Conservation (phyloP, 108 stramenopile genomes). For the Seminavis robusta region DNA sequence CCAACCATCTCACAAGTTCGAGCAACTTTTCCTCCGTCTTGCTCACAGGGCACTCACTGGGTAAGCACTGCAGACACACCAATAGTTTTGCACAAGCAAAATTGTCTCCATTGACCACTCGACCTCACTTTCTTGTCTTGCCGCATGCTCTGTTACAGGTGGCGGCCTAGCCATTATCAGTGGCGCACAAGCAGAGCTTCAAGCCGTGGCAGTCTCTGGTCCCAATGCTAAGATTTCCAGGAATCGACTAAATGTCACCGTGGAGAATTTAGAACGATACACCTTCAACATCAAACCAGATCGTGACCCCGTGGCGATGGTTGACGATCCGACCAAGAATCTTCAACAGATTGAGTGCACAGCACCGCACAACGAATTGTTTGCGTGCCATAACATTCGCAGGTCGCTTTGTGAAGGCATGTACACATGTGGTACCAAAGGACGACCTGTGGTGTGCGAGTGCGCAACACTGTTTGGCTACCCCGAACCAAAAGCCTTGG, state of each 20-base stretch:
- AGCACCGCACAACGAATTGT: slow-evolving; percentile 31
- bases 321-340: slow-evolving; percentile 56
- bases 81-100: not conserved
- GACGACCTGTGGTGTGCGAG: slow-evolving; percentile 54
- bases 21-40: not conserved
- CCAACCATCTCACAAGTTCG: slow-evolving; percentile 3
- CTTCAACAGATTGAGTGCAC: slow-evolving; percentile 67
- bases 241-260: slow-evolving; percentile 43
- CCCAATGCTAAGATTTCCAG: slow-evolving; percentile 63
- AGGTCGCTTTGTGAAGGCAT: slow-evolving; percentile 63
- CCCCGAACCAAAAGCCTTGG: slow-evolving; percentile 27
- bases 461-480: slow-evolving; percentile 39
- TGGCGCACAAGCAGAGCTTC: slow-evolving; percentile 66
- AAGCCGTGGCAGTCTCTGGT: slow-evolving; percentile 69
- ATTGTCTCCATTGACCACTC: not conserved
- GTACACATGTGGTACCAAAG: slow-evolving; percentile 57
- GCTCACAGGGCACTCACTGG: slow-evolving; percentile 34
- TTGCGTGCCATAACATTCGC: slow-evolving; percentile 50
- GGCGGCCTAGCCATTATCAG: slow-evolving; percentile 82
- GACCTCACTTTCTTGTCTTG: slow-evolving; percentile 8
- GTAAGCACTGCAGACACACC: not conserved
- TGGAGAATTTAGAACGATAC: slow-evolving; percentile 48
- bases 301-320: slow-evolving; percentile 63
- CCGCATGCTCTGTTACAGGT: slow-evolving; percentile 28
- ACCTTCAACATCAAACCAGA: slow-evolving; percentile 82